A percentile compares a stretch with the other conserved stretches of the same genome.
phyloP scores from a whole-genome alignment of 768 basidiomycete genomes.

The Coprinellus micaceus region DNA sequence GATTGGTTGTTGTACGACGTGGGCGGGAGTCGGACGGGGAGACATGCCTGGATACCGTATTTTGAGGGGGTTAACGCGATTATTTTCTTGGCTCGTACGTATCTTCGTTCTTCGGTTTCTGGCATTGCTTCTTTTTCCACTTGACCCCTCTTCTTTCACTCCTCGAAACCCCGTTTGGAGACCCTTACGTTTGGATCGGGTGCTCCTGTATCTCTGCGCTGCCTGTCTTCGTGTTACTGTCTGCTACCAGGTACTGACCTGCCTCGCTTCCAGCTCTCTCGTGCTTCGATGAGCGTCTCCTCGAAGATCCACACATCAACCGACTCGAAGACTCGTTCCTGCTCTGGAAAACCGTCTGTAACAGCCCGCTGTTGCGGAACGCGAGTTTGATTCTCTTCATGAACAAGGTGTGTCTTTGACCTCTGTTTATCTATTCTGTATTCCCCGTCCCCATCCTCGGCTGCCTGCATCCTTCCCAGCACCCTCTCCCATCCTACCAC shows the following conservation, averaged over 20 bases:
- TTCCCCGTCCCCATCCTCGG: no score
- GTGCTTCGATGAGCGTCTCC: constrained; percentile 71
- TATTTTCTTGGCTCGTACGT: constrained; percentile 52
- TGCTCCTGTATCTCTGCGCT: no score
- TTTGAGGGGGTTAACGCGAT: constrained; percentile 77
- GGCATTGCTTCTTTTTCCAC: constrained; percentile 44
- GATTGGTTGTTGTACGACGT: constrained; percentile 72
- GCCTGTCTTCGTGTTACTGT: no score
- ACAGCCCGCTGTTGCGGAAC: constrained; percentile 56
- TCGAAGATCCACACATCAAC: constrained; percentile 69
- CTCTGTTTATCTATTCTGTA: no score
- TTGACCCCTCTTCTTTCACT: constrained; percentile 25
- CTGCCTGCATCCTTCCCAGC: no score
- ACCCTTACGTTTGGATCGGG: no score
- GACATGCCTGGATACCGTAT: constrained; percentile 77
- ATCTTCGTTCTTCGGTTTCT: neutral
- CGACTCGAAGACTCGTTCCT: constrained; percentile 71
- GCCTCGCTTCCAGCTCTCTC: constrained; percentile 63
- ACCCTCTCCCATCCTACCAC: no score
- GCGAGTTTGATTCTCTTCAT: constrained; percentile 61
- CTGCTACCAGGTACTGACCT: no score
- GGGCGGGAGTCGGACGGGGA: constrained; percentile 72
- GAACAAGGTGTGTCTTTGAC: constrained; percentile 35
- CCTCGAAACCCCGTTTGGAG: neutral
- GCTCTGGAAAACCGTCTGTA: constrained; percentile 68